These are phyloP conservation scores for Trichomonas tenax DNA, from an alignment of 208 protist genomes.

Conservation along the genomic window DNA sequence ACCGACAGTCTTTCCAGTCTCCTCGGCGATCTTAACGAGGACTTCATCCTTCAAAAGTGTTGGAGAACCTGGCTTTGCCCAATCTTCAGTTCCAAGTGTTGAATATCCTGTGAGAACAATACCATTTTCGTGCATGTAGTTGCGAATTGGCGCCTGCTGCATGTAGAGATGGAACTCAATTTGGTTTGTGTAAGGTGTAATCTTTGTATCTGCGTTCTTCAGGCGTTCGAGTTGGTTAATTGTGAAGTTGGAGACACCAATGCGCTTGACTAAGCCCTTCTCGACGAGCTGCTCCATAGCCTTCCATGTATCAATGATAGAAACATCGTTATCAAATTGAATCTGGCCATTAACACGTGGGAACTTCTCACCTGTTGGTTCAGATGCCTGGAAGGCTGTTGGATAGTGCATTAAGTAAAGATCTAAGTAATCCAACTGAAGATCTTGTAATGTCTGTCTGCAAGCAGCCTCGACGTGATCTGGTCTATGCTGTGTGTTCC, in stretches of 20 bases:
- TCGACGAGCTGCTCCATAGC: conserved; percentile 50
- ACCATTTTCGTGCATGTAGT: not conserved
- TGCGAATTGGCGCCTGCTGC: not conserved
- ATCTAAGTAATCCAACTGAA: conserved; percentile 60
- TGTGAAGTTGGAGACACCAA: conserved; percentile 47
- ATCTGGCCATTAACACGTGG: not conserved
- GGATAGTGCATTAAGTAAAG: conserved; percentile 84
- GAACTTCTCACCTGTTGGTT: not conserved
- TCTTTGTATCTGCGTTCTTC: not conserved
- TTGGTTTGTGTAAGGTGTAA: not conserved
- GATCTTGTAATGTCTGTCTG: not conserved
- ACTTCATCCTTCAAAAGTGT: not conserved
- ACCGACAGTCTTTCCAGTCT: not conserved
- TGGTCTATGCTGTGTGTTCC: not conserved
- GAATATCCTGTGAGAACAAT: not conserved
- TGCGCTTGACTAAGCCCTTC: conserved; percentile 36
- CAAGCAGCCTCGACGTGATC: not conserved
- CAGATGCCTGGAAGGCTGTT: conserved; percentile 38
- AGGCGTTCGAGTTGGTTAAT: not conserved
- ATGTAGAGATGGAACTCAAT: not conserved
- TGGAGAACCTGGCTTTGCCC: not conserved
- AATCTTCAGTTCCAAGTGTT: not conserved
- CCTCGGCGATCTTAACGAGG: not conserved
- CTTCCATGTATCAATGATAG: conserved; percentile 45
- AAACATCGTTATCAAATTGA: conserved; percentile 10